Conservation (phyloP, 2,329 filamentous ascomycete genomes). For the Phyllosticta citribraziliensis region DNA sequence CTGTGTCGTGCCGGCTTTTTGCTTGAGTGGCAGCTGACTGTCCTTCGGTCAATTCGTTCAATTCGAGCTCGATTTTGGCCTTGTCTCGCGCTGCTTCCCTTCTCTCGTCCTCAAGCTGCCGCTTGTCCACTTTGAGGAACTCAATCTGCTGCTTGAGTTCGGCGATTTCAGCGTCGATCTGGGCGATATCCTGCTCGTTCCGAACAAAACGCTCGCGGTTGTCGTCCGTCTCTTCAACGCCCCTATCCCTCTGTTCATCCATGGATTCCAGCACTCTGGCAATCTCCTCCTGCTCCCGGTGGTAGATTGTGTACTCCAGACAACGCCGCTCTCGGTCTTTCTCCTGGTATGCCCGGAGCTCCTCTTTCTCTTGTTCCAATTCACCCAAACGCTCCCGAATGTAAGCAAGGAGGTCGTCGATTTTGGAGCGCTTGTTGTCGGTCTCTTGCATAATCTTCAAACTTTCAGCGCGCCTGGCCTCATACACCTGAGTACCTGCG, state of each 20-base stretch:
- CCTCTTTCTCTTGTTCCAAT: constrained; percentile 94
- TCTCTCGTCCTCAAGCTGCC: constrained; percentile 81
- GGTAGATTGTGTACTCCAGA: constrained; percentile 88
- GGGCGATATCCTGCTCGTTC: constrained; percentile 68
- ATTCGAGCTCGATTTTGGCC: constrained; percentile 77
- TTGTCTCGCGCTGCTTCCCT: constrained; percentile 68
- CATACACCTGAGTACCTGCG: constrained; percentile 96
- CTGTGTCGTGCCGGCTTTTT: constrained; percentile 58
- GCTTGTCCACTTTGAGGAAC: constrained; percentile 72
- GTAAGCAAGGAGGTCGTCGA: constrained; percentile 82
- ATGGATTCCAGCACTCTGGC: constrained; percentile 69
- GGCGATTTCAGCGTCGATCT: constrained; percentile 69
- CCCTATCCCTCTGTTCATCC: constrained; percentile 70
- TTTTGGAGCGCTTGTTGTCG: constrained; percentile 87
- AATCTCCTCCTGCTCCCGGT: constrained; percentile 75
- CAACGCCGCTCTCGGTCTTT: constrained; percentile 88
- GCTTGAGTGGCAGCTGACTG: constrained; percentile 68
- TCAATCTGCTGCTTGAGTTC: constrained; percentile 75
- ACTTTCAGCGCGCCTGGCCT: constrained; percentile 81
- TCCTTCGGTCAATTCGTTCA: constrained; percentile 73
- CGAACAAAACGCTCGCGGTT: constrained; percentile 67
- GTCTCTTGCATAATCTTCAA: constrained; percentile 96
- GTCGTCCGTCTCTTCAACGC: constrained; percentile 74
- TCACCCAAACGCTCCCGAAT: constrained; percentile 85
- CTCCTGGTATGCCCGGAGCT: constrained; percentile 85